A percentile compares a stretch with the other conserved stretches of the same genome.
These are phyloP conservation scores for Tricharina praecox DNA, from an alignment of 495 filamentous ascomycete species.

Conservation along the genomic window DNA sequence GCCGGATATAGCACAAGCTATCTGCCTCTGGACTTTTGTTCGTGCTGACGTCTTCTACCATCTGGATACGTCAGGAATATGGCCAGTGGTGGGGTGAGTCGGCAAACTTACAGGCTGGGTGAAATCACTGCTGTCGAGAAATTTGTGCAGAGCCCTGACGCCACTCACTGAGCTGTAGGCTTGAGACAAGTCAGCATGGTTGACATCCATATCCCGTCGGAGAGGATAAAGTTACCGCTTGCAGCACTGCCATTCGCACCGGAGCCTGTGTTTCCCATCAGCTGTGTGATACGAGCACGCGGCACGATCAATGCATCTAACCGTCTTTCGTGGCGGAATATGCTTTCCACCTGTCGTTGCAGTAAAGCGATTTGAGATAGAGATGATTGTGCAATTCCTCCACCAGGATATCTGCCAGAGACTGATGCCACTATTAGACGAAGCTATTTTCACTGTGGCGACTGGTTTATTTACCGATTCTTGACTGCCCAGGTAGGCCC, in stretches of 20 bases:
- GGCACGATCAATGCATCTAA: no score
- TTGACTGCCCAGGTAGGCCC: conserved; percentile 80
- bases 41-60: conserved; percentile 56
- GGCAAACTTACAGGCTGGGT: conserved; percentile 29
- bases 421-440: conserved; percentile 27
- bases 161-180: not conserved
- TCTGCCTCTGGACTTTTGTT: conserved; percentile 88
- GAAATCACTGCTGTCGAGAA: conserved; percentile 67
- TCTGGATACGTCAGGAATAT: conserved; percentile 23
- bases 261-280: no score
- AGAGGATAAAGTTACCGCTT: no score
- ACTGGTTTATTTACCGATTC: conserved; percentile 40
- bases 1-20: conserved; percentile 78
- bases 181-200: no score
- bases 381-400: conserved; percentile 96
- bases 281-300: not conserved
- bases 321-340: conserved; percentile 31
- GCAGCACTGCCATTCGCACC: no score
- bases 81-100: not conserved
- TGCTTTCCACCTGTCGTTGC: conserved; percentile 81
- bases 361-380: conserved; percentile 92
- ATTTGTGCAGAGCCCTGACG: conserved; percentile 48
- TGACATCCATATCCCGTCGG: no score
- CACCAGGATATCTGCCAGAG: conserved; percentile 80
- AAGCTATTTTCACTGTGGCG: no score